Conservation (phyloP, 768 basidiomycete genomes). For the Filobasidium floriforme region DNA sequence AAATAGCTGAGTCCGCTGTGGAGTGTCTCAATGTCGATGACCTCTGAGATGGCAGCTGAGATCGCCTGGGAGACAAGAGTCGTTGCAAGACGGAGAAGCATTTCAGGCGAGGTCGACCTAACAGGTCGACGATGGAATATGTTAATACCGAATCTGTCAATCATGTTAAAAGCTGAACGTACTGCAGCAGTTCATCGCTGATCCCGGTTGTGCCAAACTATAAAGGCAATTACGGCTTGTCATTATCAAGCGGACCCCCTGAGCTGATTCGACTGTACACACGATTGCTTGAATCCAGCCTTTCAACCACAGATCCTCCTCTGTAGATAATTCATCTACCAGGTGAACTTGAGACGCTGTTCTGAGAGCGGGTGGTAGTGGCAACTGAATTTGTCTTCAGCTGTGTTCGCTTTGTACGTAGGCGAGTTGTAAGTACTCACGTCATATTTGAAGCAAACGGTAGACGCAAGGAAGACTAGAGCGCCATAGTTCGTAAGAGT, state of each 20-base stretch:
- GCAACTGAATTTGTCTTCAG: constrained; percentile 22
- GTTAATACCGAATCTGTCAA: too few relatives aligned
- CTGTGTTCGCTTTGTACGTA: background rate
- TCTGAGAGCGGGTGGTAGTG: constrained; percentile 25
- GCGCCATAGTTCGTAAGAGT: constrained; percentile 37
- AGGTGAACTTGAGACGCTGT: constrained; percentile 25
- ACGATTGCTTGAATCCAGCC: constrained; percentile 44
- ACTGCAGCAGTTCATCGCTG: constrained; percentile 40
- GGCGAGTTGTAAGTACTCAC: constrained; percentile 6
- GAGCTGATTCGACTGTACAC: constrained; percentile 14
- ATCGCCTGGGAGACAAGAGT: constrained; percentile 46
- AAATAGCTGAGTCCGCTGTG: constrained; percentile 47
- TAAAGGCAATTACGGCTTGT: background rate
- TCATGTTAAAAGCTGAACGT: background rate
- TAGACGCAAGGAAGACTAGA: constrained; percentile 31
- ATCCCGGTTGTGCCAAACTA: constrained; percentile 45
- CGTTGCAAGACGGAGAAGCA: constrained; percentile 41
- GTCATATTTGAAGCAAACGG: constrained; percentile 23
- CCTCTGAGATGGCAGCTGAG: constrained; percentile 35
- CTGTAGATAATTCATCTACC: constrained; percentile 22
- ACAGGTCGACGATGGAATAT: too few relatives aligned
- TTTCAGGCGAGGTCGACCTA: constrained; percentile 42
- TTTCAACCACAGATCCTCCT: constrained; percentile 28
- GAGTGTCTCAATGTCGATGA: constrained; percentile 45
- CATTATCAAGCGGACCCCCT: background rate